Conservation (phyloP, 306 rosid species). For the Vachellia pachyceras region DNA sequence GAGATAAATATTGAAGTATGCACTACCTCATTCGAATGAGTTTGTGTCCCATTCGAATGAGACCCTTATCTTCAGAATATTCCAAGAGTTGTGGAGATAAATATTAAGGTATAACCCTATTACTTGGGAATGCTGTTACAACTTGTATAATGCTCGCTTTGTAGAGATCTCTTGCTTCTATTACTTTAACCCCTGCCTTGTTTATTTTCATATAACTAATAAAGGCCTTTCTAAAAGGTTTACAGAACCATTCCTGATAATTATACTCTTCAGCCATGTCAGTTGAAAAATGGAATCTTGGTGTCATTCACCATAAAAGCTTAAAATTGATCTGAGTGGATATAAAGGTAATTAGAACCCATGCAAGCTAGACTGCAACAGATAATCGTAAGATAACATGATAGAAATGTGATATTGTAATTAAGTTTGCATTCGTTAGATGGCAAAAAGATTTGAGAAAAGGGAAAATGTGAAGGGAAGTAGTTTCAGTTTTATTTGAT, state of each 20-base stretch:
- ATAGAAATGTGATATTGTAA: conserved; percentile 1
- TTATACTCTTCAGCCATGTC: conserved; percentile 4
- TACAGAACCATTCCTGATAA: not conserved
- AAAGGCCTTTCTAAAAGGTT: conserved; percentile 19
- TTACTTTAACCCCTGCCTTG: conserved; percentile 2
- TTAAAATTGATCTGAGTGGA: conserved; percentile 1
- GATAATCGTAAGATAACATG: conserved; percentile 15
- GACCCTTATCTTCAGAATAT: too few relatives aligned
- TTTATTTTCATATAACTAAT: conserved; percentile 1
- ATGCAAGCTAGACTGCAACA: not conserved
- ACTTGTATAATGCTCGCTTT: conserved; percentile 22
- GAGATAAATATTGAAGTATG: too few relatives aligned
- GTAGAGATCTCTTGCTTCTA: conserved; percentile 28
- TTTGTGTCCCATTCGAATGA: too few relatives aligned
- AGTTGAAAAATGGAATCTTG: conserved; percentile 11
- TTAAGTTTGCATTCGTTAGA: not conserved
- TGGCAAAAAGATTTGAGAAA: not conserved
- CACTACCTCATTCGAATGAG: too few relatives aligned
- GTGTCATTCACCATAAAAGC: not conserved
- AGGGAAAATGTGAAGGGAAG: not conserved
- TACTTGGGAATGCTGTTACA: conserved; percentile 16
- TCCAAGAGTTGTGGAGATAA: too few relatives aligned
- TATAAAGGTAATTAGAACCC: conserved; percentile 20
- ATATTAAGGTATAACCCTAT: conserved; percentile 68
- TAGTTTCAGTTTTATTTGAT: not conserved